phyloP scores from a whole-genome alignment of 805 yeast species.

The Candida corydali region DNA sequence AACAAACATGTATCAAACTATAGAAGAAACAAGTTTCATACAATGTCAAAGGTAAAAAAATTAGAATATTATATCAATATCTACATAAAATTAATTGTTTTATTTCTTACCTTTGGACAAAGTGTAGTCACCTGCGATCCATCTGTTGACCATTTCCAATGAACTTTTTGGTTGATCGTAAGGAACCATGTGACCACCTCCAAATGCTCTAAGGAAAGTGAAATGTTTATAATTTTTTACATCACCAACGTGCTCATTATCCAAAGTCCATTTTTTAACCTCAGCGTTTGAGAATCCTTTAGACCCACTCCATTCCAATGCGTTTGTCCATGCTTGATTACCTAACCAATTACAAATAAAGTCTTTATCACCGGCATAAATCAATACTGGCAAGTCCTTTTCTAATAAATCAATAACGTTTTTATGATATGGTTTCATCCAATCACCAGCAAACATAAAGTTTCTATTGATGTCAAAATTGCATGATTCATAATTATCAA shows the following conservation, averaged over 20 bases:
- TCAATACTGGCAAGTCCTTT: conserved; percentile 68
- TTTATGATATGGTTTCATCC: conserved; percentile 75
- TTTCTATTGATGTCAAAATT: conserved; percentile 73
- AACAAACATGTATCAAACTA: too few relatives aligned
- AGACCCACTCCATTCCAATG: conserved; percentile 59
- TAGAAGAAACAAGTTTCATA: too few relatives aligned
- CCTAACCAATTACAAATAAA: conserved; percentile 93
- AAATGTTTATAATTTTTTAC: conserved; percentile 69
- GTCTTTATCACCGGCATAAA: conserved; percentile 94
- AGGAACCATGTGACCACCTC: conserved; percentile 96
- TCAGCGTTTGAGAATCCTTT: conserved; percentile 42
- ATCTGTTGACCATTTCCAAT: conserved; percentile 77
- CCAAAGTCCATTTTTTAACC: conserved; percentile 40
- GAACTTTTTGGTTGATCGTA: conserved; percentile 79
- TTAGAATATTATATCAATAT: too few relatives aligned
- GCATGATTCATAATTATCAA: conserved; percentile 70
- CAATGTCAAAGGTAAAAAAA: too few relatives aligned
- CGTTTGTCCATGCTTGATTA: conserved; percentile 76
- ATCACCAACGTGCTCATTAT: conserved; percentile 53
- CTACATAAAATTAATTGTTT: conserved; percentile 21
- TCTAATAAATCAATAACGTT: conserved; percentile 64
- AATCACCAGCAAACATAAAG: conserved; percentile 84
- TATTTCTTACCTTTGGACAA: conserved; percentile 26
- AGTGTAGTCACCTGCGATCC: conserved; percentile 70
- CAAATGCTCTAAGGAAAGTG: conserved; percentile 79